These are phyloP conservation scores for Dianthus caryophyllus DNA, from an alignment of 148 eudicot genomes.

Conservation along the genomic window DNA sequence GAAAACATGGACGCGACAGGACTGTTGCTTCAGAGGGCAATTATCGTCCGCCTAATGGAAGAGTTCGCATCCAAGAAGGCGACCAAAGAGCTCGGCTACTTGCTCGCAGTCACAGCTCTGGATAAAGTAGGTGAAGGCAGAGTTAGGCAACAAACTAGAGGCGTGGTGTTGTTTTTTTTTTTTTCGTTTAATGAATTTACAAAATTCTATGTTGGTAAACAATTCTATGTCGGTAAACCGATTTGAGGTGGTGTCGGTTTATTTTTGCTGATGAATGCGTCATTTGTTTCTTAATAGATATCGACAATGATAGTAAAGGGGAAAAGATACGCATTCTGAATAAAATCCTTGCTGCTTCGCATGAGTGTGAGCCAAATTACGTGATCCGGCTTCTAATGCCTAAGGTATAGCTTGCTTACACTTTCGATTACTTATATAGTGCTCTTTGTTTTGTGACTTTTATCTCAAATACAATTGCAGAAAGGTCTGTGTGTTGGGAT, in stretches of 20 bases:
- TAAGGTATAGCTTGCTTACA: not conserved
- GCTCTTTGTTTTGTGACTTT: not conserved
- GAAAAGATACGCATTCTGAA: too few species aligned
- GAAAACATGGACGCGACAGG: conserved; percentile 56
- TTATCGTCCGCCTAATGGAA: conserved; percentile 50
- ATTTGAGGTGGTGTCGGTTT: too few species aligned
- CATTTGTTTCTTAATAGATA: conserved; percentile 8
- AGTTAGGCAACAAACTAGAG: conserved; percentile 58
- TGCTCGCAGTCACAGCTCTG: conserved; percentile 53
- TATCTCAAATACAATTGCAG: conserved; percentile 42
- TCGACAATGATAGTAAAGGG: too few species aligned
- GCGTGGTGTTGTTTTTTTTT: conserved; percentile 64
- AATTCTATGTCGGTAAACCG: too few species aligned
- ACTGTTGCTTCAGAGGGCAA: conserved; percentile 50
- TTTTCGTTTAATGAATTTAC: too few species aligned
- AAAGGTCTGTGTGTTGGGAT: conserved; percentile 63
- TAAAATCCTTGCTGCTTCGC: too few species aligned
- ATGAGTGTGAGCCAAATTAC: too few species aligned
- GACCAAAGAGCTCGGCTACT: conserved; percentile 55
- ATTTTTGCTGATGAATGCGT: too few species aligned
- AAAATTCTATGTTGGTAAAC: too few species aligned
- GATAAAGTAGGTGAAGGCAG: conserved; percentile 57
- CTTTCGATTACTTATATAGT: not conserved
- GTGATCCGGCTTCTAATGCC: too few species aligned
- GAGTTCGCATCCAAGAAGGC: conserved; percentile 59